Evolutionary conservation across 352 stramenopile species (phyloP).

Genomic region (Aphanomyces stellatus): DNA sequence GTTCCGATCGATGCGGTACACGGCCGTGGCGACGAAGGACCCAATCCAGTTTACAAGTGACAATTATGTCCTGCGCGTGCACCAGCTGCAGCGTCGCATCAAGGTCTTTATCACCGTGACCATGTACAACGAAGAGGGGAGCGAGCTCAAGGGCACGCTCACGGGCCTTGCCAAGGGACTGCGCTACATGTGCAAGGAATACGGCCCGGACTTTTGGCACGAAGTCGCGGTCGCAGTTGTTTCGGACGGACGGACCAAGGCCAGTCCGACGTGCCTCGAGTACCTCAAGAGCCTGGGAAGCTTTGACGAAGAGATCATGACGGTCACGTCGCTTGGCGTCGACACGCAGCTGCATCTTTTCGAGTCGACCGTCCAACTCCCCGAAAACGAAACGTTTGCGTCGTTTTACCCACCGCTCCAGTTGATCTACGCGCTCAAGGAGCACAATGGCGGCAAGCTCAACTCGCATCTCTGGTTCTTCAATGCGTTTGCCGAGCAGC

Average conservation of each 20-base stretch:
- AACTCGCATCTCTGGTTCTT: conserved; percentile 54
- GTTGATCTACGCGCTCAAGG: conserved; percentile 43
- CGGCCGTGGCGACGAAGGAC: conserved; percentile 35
- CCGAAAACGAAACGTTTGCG: conserved; percentile 32
- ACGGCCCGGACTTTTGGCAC: conserved; percentile 33
- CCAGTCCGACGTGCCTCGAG: conserved; percentile 31
- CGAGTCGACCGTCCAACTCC: conserved; percentile 36
- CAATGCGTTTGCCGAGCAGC: conserved; percentile 44
- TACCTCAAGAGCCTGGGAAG: conserved; percentile 31
- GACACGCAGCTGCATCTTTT: conserved; percentile 40
- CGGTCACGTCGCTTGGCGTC: conserved; percentile 33
- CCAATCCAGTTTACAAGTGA: conserved; percentile 36
- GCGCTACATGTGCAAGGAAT: conserved; percentile 34
- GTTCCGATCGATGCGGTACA: conserved; percentile 43
- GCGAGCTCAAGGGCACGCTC: conserved; percentile 32
- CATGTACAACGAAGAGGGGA: conserved; percentile 45
- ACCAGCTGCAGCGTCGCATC: conserved; percentile 28
- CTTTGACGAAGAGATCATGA: conserved; percentile 52
- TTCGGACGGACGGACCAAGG: conserved; percentile 38
- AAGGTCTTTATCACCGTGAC: conserved; percentile 43
- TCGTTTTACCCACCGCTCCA: conserved; percentile 40
- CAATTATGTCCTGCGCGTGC: conserved; percentile 32
- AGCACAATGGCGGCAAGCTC: conserved; percentile 40
- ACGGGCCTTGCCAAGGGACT: conserved; percentile 34
- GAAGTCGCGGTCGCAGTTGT: conserved; percentile 32